Evolutionary conservation across 805 yeast species (phyloP).

Genomic region (Starmerella scarabaei): DNA sequence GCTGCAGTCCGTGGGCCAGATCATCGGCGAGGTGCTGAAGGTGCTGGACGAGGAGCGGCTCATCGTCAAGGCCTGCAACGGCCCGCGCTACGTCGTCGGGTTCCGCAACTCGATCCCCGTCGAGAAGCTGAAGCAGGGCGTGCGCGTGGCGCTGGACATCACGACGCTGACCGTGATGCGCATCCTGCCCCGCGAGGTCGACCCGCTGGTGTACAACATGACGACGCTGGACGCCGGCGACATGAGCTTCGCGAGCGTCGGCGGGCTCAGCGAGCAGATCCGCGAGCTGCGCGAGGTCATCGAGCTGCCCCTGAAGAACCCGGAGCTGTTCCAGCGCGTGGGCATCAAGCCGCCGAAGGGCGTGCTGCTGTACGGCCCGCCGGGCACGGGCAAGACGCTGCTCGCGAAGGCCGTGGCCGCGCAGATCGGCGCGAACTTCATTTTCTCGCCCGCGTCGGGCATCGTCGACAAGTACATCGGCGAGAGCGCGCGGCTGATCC

Average conservation of each 20-base stretch:
- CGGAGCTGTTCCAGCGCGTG: slow-evolving; percentile 86
- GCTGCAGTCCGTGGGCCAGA: slow-evolving; percentile 90
- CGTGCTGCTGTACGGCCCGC: slow-evolving; percentile 91
- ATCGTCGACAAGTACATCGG: slow-evolving; percentile 97
- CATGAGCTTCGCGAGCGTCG: slow-evolving; percentile 84
- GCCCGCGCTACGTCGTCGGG: slow-evolving; percentile 96
- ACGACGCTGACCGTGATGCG: slow-evolving; percentile 97
- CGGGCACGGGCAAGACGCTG: slow-evolving; percentile 95
- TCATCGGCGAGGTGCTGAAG: slow-evolving; percentile 92
- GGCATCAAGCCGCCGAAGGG: slow-evolving; percentile 99
- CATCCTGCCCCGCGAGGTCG: slow-evolving; percentile 92
- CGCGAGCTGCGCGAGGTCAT: slow-evolving; percentile 95
- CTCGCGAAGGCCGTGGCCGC: slow-evolving; percentile 98
- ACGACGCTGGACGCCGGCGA: slow-evolving; percentile 97
- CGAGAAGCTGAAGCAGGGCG: slow-evolving; percentile 76
- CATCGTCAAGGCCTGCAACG: slow-evolving; percentile 91
- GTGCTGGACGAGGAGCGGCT: slow-evolving; percentile 86
- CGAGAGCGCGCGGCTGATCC: slow-evolving; percentile 87
- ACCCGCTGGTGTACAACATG: slow-evolving; percentile 96
- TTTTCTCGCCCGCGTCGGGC: slow-evolving; percentile 96
- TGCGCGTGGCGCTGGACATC: slow-evolving; percentile 93
- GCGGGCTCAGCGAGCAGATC: slow-evolving; percentile 92
- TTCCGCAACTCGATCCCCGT: slow-evolving; percentile 87
- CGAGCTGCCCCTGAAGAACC: slow-evolving; percentile 92
- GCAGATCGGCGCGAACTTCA: slow-evolving; percentile 94